Conservation (phyloP, 2,329 filamentous ascomycete species). For the Diaporthe sp. region DNA sequence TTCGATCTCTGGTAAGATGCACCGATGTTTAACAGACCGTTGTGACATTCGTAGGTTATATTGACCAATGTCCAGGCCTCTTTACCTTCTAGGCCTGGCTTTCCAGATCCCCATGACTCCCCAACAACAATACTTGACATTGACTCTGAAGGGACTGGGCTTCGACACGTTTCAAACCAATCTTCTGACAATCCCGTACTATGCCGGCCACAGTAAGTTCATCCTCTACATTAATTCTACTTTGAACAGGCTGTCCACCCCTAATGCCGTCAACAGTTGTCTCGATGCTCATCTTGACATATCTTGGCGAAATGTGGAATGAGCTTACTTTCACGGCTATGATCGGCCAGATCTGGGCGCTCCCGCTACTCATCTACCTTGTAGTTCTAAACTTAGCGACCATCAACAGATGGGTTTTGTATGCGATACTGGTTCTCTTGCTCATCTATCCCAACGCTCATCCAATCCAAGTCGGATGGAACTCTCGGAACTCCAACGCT, state of each 20-base stretch:
- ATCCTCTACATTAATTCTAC: fast-evolving
- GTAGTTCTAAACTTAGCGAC: constrained; percentile 53
- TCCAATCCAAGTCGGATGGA: constrained; percentile 62
- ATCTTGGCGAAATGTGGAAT: constrained; percentile 59
- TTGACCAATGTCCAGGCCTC: constrained; percentile 49
- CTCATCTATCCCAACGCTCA: constrained; percentile 58
- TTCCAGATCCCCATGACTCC: constrained; percentile 65
- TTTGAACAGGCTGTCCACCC: background rate
- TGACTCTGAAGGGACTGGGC: constrained; percentile 68
- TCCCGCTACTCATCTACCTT: constrained; percentile 69
- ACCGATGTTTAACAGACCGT: no score
- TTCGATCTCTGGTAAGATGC: constrained; percentile 54
- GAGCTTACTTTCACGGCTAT: constrained; percentile 62
- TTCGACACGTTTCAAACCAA: constrained; percentile 74
- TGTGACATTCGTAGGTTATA: background rate
- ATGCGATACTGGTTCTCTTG: constrained; percentile 55
- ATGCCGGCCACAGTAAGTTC: constrained; percentile 48
- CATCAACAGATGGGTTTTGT: constrained; percentile 57
- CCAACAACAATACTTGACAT: constrained; percentile 68
- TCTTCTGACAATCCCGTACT: constrained; percentile 70
- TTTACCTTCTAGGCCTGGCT: constrained; percentile 66
- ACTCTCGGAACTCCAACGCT: constrained; percentile 69
- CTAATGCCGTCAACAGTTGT: constrained; percentile 44
- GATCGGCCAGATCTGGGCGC: constrained; percentile 68
- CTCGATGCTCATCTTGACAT: constrained; percentile 53